Conservation (phyloP, 306 rosid species). For the Castanea crenata region DNA sequence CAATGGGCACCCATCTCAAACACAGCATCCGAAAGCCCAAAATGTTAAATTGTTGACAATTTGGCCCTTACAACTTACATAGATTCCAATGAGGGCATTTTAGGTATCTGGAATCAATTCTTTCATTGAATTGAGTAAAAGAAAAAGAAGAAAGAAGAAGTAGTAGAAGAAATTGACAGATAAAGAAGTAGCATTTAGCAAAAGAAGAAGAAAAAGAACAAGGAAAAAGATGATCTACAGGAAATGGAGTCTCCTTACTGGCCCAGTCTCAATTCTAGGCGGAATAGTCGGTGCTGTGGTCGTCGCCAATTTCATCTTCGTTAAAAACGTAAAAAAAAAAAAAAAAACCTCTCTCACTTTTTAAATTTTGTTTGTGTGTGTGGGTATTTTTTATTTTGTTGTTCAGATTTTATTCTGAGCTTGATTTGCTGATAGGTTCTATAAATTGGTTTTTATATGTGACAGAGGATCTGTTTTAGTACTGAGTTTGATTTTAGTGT, state of each 20-base stretch:
- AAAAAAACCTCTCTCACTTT: not conserved
- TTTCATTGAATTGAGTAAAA: too few species aligned
- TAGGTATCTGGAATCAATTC: too few species aligned
- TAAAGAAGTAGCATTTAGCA: too few species aligned
- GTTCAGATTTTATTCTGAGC: not conserved
- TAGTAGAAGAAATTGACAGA: too few species aligned
- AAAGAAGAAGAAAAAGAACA: not conserved
- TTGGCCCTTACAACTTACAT: too few species aligned
- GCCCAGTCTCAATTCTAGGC: slow-evolving; percentile 49
- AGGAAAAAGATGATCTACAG: slow-evolving; percentile 66
- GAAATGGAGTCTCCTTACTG: slow-evolving; percentile 91
- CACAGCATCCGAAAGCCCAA: too few species aligned
- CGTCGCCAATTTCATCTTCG: slow-evolving; percentile 42
- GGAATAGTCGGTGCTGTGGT: slow-evolving; percentile 63
- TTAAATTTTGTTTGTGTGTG: not conserved
- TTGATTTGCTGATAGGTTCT: not conserved
- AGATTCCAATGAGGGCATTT: too few species aligned
- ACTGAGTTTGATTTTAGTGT: not conserved
- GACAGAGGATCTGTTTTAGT: not conserved
- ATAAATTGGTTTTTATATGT: not conserved
- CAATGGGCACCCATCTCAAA: too few species aligned
- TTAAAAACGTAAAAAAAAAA: slow-evolving; percentile 36
- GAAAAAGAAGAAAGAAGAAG: too few species aligned
- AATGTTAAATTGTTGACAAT: too few species aligned
- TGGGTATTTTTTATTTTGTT: not conserved